A percentile compares a stretch with the other conserved stretches of the same genome.
Evolutionary conservation across 768 basidiomycete genomes (phyloP).

Genomic region (Amanita pseudoporphyria): DNA sequence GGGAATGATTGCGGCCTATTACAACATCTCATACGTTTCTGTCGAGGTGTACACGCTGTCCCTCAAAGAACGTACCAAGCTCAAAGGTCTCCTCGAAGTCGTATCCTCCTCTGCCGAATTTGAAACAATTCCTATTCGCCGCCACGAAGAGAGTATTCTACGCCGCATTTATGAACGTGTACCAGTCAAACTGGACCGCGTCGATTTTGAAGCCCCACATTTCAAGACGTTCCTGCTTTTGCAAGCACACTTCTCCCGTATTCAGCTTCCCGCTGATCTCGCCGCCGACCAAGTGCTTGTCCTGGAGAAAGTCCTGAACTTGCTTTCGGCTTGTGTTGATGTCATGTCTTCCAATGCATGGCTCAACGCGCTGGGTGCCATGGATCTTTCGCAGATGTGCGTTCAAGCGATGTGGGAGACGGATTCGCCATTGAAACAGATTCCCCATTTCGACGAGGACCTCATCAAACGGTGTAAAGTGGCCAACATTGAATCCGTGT

Average conservation of each 20-base stretch:
- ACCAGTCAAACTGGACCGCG: conserved; percentile 81
- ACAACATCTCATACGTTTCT: conserved; percentile 91
- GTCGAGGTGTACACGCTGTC: conserved; percentile 96
- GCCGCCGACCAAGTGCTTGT: conserved; percentile 86
- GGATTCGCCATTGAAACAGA: conserved; percentile 90
- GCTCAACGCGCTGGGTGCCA: conserved; percentile 89
- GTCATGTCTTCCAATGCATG: conserved; percentile 97
- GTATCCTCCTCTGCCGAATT: conserved; percentile 97
- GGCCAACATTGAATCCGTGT: conserved; percentile 79
- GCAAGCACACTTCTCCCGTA: conserved; percentile 93
- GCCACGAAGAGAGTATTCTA: conserved; percentile 80
- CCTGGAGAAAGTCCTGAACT: conserved; percentile 82
- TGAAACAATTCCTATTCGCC: conserved; percentile 88
- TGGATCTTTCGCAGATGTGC: conserved; percentile 99
- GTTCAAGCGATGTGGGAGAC: conserved; percentile 98
- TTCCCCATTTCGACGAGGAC: conserved; percentile 94
- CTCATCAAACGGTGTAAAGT: conserved; percentile 79
- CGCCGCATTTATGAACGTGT: conserved; percentile 92
- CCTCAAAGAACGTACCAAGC: conserved; percentile 91
- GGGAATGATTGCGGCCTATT: conserved; percentile 98
- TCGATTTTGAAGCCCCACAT: conserved; percentile 88
- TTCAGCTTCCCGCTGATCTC: conserved; percentile 88
- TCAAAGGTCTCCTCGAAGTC: conserved; percentile 94
- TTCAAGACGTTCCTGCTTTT: conserved; percentile 98
- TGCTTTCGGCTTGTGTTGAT: conserved; percentile 91